Evolutionary conservation across 2,329 filamentous ascomycete genomes (phyloP), one percentile per base, ranked within the genome.

Genomic region (Bipolaris cookei): DNA sequence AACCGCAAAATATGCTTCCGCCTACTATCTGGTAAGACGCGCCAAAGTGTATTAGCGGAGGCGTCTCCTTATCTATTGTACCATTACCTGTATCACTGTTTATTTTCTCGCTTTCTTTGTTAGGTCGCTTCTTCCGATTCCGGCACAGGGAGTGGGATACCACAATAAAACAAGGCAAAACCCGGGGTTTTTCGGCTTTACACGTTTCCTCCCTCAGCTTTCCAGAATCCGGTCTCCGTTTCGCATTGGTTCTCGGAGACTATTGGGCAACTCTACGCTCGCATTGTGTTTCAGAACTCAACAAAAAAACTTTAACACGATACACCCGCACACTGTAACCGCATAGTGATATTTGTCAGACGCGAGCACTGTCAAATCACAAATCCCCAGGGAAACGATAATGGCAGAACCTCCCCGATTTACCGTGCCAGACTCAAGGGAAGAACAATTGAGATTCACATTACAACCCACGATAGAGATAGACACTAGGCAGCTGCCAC

Each of bases 231-330:
- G 50, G 37, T 52, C 51, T 51, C 34, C 46, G 56, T 61, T 58
- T 65, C 54, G 58, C 56, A 42, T 46, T 34, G 39, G 56, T 42
- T 20, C 18, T 41, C 41, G 14, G 30, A 25, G 21, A 51, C 41
- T 38, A 18, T 51, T 47, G 46, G 56, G 50, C 56, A 63, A 54
- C 62, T 54, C 44, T 60, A 50, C 51, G 20, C 23, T 44, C 58
- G 54, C 59, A 58, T 58, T 58, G 59, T 52, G 65, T 64, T 65
- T 63, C 57, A 61, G 25, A 38, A 38, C 23, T 48, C 57, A 51
- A 58, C 59, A 46, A 39, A 42, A 51, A 53, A 38, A 45, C 50
- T 59, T 54, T 48, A 44, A 61, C 42, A 39, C 48, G 49, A 60
- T 38, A 35, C 51, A 21, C 16, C 34, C 20, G 44, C 53, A 46